A percentile compares a stretch with the other conserved stretches of the same genome.
These are phyloP conservation scores for Eurotiales sp. DNA, from an alignment of 2,329 filamentous ascomycete species.

Conservation along the genomic window DNA sequence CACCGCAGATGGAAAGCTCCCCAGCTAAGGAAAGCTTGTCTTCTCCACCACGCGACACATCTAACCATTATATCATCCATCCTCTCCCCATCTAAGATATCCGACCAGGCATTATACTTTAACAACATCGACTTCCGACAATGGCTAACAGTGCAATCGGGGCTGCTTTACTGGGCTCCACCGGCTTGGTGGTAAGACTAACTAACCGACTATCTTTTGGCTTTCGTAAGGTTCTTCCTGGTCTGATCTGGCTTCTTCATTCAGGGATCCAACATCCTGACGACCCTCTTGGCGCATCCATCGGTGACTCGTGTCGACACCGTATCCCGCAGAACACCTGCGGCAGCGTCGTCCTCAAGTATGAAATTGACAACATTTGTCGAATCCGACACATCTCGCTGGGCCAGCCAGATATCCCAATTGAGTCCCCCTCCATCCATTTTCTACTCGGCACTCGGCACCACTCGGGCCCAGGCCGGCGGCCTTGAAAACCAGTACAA, in stretches of 20 bases:
- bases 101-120: background rate
- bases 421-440: slow-evolving; percentile 56
- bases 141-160: slow-evolving; percentile 37
- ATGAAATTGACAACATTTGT: slow-evolving; percentile 64
- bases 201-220: background rate
- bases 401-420: slow-evolving; percentile 58
- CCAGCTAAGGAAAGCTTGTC: no score
- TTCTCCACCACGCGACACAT: no score
- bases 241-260: slow-evolving; percentile 26
- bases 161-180: slow-evolving; percentile 43
- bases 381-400: slow-evolving; percentile 64
- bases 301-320: slow-evolving; percentile 41
- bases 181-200: slow-evolving; percentile 47
- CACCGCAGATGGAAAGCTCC: no score
- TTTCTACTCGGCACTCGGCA: slow-evolving; percentile 76
- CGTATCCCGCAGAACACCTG: slow-evolving; percentile 43
- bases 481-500: slow-evolving; percentile 75
- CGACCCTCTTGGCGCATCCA: slow-evolving; percentile 41
- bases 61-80: no score
- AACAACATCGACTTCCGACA: background rate
- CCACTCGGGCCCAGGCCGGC: slow-evolving; percentile 71
- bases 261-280: slow-evolving; percentile 70
- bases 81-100: no score
- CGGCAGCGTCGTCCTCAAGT: slow-evolving; percentile 44
- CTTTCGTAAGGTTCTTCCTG: background rate